These are phyloP conservation scores for Coleophoma crateriformis DNA, from an alignment of 2,329 filamentous ascomycete species.

Conservation along the genomic window DNA sequence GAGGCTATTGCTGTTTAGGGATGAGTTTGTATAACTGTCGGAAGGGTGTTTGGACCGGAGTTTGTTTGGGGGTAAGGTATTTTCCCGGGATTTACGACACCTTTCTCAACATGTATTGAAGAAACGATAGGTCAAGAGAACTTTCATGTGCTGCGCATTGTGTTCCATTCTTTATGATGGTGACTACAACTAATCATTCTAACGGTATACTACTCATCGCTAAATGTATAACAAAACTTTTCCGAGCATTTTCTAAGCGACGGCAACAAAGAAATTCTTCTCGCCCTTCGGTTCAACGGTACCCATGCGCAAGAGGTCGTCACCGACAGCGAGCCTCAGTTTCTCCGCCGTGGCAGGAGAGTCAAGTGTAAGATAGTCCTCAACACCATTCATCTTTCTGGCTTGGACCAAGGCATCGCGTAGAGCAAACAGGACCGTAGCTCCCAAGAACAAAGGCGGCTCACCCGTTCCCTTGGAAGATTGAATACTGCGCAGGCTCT, in stretches of 20 bases:
- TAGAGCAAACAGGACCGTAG: conserved; percentile 46
- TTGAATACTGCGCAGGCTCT: conserved; percentile 45
- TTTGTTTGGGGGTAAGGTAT: too few species aligned
- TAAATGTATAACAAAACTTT: too few species aligned
- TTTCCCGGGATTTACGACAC: too few species aligned
- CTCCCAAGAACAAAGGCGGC: conserved; percentile 54
- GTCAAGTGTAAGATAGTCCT: conserved; percentile 35
- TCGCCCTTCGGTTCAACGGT: conserved; percentile 23
- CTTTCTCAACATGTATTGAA: too few species aligned
- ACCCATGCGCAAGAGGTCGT: conserved; percentile 25
- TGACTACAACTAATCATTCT: too few species aligned
- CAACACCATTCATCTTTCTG: conserved; percentile 38
- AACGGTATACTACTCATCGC: too few species aligned
- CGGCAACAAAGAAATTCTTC: conserved; percentile 23
- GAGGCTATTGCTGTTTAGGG: too few species aligned
- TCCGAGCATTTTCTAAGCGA: background rate
- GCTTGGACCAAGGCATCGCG: conserved; percentile 46
- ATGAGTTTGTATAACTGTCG: too few species aligned
- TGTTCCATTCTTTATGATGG: too few species aligned
- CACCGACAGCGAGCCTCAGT: conserved; percentile 34
- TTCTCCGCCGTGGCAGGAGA: conserved; percentile 46
- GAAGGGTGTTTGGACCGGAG: too few species aligned
- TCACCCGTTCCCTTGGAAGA: conserved; percentile 52
- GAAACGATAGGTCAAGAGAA: too few species aligned
- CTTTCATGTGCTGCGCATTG: too few species aligned